Evolutionary conservation across 495 filamentous ascomycete genomes (phyloP).

Genomic region (Parathielavia hyrcaniae): DNA sequence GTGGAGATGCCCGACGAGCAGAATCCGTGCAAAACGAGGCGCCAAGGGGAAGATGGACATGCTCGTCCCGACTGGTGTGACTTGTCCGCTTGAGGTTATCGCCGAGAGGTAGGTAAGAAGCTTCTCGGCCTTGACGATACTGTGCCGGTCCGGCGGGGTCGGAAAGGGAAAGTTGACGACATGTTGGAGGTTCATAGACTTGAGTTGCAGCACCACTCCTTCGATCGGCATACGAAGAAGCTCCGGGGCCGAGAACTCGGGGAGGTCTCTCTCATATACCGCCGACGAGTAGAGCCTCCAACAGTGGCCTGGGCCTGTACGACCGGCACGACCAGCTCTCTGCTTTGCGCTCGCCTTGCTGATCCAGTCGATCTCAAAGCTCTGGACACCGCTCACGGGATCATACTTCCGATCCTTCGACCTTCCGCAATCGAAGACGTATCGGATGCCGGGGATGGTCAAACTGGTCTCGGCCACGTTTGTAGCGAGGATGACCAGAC

Average conservation of each 20-base stretch:
- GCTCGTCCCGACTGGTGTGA: conserved; percentile 68
- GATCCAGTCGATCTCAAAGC: conserved; percentile 91
- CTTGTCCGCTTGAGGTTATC: conserved; percentile 58
- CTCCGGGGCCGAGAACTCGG: conserved; percentile 80
- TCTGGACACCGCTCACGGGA: conserved; percentile 79
- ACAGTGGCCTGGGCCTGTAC: conserved; percentile 94
- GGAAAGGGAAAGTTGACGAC: conserved; percentile 97
- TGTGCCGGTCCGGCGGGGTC: conserved; percentile 75
- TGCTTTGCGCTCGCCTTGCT: conserved; percentile 95
- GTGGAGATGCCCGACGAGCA: conserved; percentile 78
- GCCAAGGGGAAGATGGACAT: conserved; percentile 85
- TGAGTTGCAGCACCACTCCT: conserved; percentile 85
- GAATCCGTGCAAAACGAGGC: conserved; percentile 84
- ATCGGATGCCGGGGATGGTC: conserved; percentile 91
- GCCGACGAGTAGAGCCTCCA: conserved; percentile 92
- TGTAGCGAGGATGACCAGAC: conserved; percentile 86
- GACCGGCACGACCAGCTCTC: conserved; percentile 86
- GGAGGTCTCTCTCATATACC: conserved; percentile 86
- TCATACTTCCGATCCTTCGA: conserved; percentile 89
- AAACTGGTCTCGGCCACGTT: conserved; percentile 97
- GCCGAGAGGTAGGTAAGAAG: conserved; percentile 70
- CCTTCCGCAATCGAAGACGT: conserved; percentile 89
- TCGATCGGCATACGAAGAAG: conserved; percentile 90
- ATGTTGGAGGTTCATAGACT: conserved; percentile 86
- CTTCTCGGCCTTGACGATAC: conserved; percentile 78